Evolutionary conservation across 139 green algal species (phyloP).

Genomic region (Chlamydomonas schloesseri): DNA sequence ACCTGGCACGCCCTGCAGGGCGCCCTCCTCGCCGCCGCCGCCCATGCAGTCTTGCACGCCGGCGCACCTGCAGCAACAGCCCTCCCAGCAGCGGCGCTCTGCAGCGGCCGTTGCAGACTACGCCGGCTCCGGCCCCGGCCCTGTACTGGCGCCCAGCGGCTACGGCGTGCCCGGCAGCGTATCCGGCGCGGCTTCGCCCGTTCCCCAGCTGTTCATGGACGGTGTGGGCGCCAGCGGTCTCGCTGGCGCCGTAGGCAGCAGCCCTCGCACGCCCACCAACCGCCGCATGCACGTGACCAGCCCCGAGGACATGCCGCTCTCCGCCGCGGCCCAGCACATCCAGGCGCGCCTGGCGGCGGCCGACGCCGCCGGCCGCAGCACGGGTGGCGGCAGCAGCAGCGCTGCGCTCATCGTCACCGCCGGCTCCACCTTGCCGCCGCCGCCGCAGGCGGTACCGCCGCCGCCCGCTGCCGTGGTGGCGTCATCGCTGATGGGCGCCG

Average conservation of each 20-base stretch:
- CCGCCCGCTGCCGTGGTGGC: background rate
- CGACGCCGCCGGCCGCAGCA: background rate
- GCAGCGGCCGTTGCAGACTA: background rate
- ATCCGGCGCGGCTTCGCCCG: too few relatives aligned
- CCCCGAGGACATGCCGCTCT: conserved; percentile 41
- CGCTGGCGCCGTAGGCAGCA: background rate
- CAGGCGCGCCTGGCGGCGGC: background rate
- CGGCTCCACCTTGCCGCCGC: background rate
- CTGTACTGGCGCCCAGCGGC: too few relatives aligned
- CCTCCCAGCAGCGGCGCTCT: background rate
- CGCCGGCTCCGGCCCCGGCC: too few relatives aligned
- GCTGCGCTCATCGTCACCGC: background rate
- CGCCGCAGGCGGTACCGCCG: too few relatives aligned
- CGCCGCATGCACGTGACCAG: background rate
- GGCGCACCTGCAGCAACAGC: conserved; percentile 6
- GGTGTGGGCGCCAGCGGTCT: too few relatives aligned
- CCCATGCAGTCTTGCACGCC: conserved; percentile 20
- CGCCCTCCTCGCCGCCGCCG: conserved; percentile 19
- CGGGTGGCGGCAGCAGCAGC: background rate
- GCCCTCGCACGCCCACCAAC: background rate
- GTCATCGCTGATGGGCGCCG: background rate
- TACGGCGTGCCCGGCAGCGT: too few relatives aligned
- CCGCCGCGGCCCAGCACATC: background rate
- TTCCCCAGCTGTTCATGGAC: too few relatives aligned
- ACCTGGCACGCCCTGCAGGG: background rate